Conservation (phyloP, 305 asterid species). For the Fraxinus angustifolia region DNA sequence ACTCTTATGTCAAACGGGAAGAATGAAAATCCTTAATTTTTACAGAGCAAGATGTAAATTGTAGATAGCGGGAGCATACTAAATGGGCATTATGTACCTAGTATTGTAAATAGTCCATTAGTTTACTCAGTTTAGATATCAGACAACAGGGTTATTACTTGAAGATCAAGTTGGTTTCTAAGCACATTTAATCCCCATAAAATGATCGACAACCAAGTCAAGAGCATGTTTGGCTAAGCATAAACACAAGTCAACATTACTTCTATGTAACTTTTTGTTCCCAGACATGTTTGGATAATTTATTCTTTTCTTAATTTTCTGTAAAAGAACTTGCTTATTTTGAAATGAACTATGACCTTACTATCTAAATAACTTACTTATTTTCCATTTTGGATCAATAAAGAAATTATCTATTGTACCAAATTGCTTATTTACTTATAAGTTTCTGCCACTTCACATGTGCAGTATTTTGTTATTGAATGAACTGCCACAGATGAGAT, state of each 20-base stretch:
- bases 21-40: not conserved
- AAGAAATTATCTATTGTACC: not conserved
- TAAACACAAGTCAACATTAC: not conserved
- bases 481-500: conserved; percentile 18
- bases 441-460: conserved; percentile 8
- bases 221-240: not conserved
- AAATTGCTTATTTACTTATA: not conserved
- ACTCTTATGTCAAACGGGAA: not conserved
- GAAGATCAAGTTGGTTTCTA: not conserved
- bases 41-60: not conserved
- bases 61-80: not conserved
- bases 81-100: not conserved
- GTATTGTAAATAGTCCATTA: not conserved
- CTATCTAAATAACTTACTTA: not conserved
- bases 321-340: not conserved
- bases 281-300: not conserved
- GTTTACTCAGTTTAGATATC: not conserved
- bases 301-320: not conserved
- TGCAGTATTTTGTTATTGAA: not conserved
- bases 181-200: not conserved
- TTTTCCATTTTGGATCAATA: not conserved
- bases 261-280: not conserved
- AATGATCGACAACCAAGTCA: not conserved
- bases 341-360: not conserved
- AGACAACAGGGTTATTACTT: not conserved